Conservation (phyloP, 2,329 filamentous ascomycete species). For the Aspergillus novofumigatus region DNA sequence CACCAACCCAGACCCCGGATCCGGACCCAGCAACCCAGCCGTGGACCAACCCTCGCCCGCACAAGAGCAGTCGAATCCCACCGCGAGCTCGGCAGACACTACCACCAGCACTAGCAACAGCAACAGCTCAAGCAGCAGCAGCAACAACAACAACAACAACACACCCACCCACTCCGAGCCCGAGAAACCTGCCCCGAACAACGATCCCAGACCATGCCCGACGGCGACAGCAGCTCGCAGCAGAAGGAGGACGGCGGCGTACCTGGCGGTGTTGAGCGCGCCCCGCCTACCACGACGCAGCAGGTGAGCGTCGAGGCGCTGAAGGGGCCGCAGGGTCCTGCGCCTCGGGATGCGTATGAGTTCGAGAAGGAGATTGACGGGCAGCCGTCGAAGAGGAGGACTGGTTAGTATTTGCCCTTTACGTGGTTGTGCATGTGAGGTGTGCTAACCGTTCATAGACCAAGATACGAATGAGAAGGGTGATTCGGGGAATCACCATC, state of each 20-base stretch:
- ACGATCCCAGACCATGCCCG: background rate
- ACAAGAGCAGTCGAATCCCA: slow-evolving; percentile 1
- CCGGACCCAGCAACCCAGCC: background rate
- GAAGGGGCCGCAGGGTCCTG: slow-evolving; percentile 23
- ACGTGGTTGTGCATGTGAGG: background rate
- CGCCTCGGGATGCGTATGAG: slow-evolving; percentile 21
- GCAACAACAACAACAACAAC: background rate
- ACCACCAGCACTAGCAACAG: background rate
- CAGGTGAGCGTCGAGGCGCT: slow-evolving; percentile 28
- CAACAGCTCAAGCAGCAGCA: background rate
- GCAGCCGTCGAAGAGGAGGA: background rate
- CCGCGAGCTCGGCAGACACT: background rate
- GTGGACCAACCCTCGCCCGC: background rate
- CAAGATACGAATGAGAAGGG: background rate
- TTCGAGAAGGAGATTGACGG: slow-evolving; percentile 27
- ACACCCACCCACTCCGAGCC: background rate
- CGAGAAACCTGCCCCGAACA: background rate
- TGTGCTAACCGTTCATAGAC: background rate
- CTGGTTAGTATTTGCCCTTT: background rate
- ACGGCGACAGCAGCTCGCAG: background rate
- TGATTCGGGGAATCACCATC: slow-evolving; percentile 1
- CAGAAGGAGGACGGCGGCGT: background rate
- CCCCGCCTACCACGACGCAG: background rate
- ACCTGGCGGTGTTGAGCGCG: background rate
- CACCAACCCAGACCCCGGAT: background rate